A percentile compares a stretch with the other conserved stretches of the same genome.
Evolutionary conservation across 148 eudicot genomes (phyloP).

Genomic region (Chenopodium suecicum): DNA sequence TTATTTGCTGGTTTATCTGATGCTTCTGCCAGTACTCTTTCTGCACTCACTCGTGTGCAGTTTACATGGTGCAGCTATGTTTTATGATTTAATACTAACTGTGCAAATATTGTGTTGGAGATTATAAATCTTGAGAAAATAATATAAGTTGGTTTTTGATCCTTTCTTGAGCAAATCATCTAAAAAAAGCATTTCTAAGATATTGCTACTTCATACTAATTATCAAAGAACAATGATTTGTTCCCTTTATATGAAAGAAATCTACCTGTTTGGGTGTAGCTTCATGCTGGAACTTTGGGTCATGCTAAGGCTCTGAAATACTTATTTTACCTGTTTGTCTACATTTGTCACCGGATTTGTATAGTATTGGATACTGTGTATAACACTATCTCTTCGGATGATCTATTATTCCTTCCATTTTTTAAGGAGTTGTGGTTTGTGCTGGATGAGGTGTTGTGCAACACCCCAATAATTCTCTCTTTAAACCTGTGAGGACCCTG

Average conservation of each 20-base stretch:
- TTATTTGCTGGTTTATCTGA: background rate
- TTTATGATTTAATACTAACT: too few species aligned
- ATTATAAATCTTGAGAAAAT: too few species aligned
- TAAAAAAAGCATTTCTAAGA: background rate
- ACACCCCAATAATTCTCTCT: too few species aligned
- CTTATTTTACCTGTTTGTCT: background rate
- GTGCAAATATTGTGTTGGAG: background rate
- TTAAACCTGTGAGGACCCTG: too few species aligned
- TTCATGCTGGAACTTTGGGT: background rate
- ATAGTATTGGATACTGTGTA: background rate
- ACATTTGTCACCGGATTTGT: background rate
- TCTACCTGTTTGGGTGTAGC: background rate
- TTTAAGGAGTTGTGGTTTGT: background rate
- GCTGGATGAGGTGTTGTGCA: slow-evolving; percentile 63
- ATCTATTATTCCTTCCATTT: background rate
- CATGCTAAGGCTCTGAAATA: background rate
- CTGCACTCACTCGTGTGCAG: background rate
- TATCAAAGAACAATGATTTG: background rate
- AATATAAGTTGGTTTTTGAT: too few species aligned
- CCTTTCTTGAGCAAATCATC: background rate
- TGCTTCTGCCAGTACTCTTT: background rate
- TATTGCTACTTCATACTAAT: background rate
- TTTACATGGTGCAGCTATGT: too few species aligned
- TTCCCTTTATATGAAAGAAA: background rate
- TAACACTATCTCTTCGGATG: background rate